These are phyloP conservation scores for Fusarium pseudonygamai DNA, from an alignment of 2,329 filamentous ascomycete species.

Conservation along the genomic window DNA sequence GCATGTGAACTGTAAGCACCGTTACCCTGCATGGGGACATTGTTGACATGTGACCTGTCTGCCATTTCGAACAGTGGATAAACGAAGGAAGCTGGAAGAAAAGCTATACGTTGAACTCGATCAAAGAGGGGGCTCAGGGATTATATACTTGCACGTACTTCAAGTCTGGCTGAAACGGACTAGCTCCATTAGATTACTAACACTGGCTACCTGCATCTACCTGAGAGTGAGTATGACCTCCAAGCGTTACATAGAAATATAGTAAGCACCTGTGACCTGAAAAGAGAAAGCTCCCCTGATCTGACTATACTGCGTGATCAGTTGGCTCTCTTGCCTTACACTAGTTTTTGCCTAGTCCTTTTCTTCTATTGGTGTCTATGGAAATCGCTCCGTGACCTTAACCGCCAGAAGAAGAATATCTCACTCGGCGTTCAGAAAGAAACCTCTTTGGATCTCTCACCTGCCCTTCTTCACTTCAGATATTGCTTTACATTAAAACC, in stretches of 20 bases:
- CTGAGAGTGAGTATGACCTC: background rate
- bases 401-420: background rate
- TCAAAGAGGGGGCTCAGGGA: background rate
- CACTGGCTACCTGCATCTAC: background rate
- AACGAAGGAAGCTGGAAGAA: background rate
- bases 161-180: background rate
- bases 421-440: background rate
- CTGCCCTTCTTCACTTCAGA: too few species aligned
- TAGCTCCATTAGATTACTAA: background rate
- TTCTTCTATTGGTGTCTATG: background rate
- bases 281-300: background rate
- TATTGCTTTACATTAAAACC: background rate
- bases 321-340: background rate
- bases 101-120: background rate
- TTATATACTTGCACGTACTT: background rate
- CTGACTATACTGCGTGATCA: background rate
- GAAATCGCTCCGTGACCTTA: background rate
- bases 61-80: background rate
- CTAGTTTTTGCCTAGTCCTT: background rate
- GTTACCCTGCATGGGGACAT: slow-evolving; percentile 1
- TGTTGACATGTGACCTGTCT: background rate
- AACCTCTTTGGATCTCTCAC: background rate
- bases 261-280: too few species aligned
- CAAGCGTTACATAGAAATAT: background rate
- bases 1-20: background rate